phyloP scores from a whole-genome alignment of 179 eudicot genomes.

The Beta corolliflora region DNA sequence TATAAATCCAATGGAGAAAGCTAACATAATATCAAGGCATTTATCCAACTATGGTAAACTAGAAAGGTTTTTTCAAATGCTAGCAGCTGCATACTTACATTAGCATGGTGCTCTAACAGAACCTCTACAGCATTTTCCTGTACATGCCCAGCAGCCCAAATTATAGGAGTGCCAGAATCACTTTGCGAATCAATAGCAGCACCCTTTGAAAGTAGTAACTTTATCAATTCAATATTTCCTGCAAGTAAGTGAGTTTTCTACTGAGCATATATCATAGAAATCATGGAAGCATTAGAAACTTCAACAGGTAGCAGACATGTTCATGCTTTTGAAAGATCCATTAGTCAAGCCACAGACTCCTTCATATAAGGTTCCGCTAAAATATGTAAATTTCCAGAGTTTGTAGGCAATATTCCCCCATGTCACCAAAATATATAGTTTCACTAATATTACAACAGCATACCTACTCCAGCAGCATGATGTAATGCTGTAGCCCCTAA shows the following conservation, averaged over 20 bases:
- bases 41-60: not conserved
- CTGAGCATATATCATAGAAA: conserved; percentile 1
- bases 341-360: not conserved
- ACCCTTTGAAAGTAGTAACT: conserved; percentile 65
- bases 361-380: not conserved
- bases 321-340: not conserved
- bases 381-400: not conserved
- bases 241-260: conserved; percentile 27
- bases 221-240: conserved; percentile 81
- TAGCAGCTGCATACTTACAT: conserved; percentile 48
- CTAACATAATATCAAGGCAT: not conserved
- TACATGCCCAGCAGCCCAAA: conserved; percentile 99
- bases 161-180: conserved; percentile 91
- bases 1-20: not conserved
- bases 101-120: conserved; percentile 77
- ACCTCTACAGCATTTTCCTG: conserved; percentile 77
- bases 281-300: not conserved
- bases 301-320: not conserved
- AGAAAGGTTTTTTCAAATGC: not conserved
- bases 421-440: not conserved
- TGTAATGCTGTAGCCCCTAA: conserved; percentile 93
- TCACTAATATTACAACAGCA: not conserved
- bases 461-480: conserved; percentile 91
- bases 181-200: conserved; percentile 76
- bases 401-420: not conserved